These are phyloP conservation scores for Amanita rubescens DNA, from an alignment of 768 basidiomycete genomes.

Conservation along the genomic window DNA sequence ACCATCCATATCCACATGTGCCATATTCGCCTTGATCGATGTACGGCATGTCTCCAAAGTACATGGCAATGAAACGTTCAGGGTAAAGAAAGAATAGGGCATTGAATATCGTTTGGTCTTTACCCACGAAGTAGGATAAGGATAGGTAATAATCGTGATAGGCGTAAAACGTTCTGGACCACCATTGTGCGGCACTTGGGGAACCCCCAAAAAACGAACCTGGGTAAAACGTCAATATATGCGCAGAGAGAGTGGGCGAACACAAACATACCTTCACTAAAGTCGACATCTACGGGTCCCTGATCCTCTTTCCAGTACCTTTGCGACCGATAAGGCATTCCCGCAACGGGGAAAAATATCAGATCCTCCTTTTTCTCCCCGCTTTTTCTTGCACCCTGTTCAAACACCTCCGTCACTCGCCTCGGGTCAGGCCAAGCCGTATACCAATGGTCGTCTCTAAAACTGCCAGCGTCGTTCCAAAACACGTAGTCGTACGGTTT, in stretches of 20 bases:
- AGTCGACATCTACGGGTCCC: conserved; percentile 44
- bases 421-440: conserved; percentile 38
- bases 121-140: conserved; percentile 44
- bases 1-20: conserved; percentile 36
- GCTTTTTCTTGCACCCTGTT: conserved; percentile 23
- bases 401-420: conserved; percentile 34
- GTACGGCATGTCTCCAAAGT: conserved; percentile 12
- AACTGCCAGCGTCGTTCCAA: conserved; percentile 52
- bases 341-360: conserved; percentile 40
- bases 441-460: conserved; percentile 37
- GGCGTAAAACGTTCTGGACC: conserved; percentile 34
- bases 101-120: conserved; percentile 51
- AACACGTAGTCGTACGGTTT: conserved; percentile 45
- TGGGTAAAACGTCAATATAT: conserved; percentile 12
- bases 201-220: conserved; percentile 56
- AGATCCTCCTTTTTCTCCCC: conserved; percentile 31
- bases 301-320: conserved; percentile 34
- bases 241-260: not conserved
- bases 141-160: conserved; percentile 46
- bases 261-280: conserved; percentile 40
- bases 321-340: conserved; percentile 24
- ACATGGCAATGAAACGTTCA: conserved; percentile 36
- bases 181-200: conserved; percentile 38
- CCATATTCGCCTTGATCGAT: conserved; percentile 26
- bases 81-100: conserved; percentile 39